phyloP scores from a whole-genome alignment of 2,329 filamentous ascomycete genomes.

The Fusarium citri region DNA sequence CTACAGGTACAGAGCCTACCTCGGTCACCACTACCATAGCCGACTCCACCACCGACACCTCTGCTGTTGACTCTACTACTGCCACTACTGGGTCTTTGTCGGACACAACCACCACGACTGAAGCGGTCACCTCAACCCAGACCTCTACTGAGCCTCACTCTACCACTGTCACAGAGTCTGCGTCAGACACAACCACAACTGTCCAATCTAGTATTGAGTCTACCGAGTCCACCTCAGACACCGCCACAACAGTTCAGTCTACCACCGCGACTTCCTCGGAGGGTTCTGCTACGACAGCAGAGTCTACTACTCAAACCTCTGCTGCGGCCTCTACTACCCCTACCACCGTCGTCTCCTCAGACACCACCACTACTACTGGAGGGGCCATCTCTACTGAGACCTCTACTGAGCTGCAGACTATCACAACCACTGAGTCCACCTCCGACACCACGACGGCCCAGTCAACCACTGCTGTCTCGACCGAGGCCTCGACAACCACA shows the following conservation, averaged over 20 bases:
- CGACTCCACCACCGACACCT: not conserved
- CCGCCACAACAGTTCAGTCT: not conserved
- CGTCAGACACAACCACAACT: too few relatives aligned
- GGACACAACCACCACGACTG: too few relatives aligned
- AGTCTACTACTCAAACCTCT: not conserved
- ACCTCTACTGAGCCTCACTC: too few relatives aligned
- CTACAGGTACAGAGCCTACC: not conserved
- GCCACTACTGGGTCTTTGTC: too few relatives aligned
- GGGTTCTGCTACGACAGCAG: not conserved
- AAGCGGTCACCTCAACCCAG: too few relatives aligned
- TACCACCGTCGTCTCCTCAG: not conserved
- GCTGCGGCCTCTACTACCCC: not conserved
- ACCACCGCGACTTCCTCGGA: not conserved
- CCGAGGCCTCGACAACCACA: not conserved
- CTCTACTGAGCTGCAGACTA: not conserved
- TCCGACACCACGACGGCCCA: not conserved
- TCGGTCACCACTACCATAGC: not conserved
- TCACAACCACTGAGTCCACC: not conserved
- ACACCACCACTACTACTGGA: not conserved
- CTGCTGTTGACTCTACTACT: too few relatives aligned
- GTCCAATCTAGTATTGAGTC: too few relatives aligned
- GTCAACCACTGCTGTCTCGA: not conserved
- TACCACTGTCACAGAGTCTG: too few relatives aligned
- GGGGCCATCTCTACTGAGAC: not conserved
- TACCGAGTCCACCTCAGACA: not conserved